Evolutionary conservation across 192 early-diverging fungal genomes (phyloP).

Genomic region (Coemansia sp.): DNA sequence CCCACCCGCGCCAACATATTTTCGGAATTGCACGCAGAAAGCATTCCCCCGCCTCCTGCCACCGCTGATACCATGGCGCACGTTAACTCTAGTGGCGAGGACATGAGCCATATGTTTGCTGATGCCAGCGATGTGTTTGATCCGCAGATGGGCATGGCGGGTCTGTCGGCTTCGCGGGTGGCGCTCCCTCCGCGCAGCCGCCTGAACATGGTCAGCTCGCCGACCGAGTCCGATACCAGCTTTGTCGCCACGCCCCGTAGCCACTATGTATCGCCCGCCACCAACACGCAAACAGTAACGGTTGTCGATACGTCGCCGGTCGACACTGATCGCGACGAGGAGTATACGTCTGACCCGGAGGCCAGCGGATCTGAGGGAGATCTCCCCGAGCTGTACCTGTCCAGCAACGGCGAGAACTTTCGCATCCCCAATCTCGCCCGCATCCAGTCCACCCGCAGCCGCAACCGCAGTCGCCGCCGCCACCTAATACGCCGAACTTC

Average conservation of each 20-base stretch:
- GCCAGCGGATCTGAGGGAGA: constrained; percentile 13
- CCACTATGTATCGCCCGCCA: background rate
- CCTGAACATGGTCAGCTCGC: constrained; percentile 6
- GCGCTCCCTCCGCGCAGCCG: background rate
- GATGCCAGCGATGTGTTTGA: constrained; percentile 1
- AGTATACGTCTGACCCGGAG: constrained; percentile 7
- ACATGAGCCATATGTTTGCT: background rate
- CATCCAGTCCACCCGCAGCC: constrained; percentile 21
- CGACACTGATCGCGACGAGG: background rate
- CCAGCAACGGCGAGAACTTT: constrained; percentile 33
- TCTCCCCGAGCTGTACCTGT: constrained; percentile 25
- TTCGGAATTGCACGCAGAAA: background rate
- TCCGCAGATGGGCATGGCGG: background rate
- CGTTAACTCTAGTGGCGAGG: background rate
- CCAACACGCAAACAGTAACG: background rate
- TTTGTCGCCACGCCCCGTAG: background rate
- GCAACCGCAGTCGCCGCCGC: constrained; percentile 2
- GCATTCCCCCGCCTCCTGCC: background rate
- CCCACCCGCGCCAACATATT: background rate
- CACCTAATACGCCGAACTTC: constrained; percentile 24
- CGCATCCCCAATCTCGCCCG: constrained; percentile 34
- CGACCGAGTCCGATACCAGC: constrained; percentile 18
- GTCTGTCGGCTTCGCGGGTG: background rate
- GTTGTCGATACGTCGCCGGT: background rate
- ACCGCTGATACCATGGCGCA: background rate